Base-by-base conservation (phyloP, 495 filamentous ascomycete species). In the Chaetomium tenue region DNA sequence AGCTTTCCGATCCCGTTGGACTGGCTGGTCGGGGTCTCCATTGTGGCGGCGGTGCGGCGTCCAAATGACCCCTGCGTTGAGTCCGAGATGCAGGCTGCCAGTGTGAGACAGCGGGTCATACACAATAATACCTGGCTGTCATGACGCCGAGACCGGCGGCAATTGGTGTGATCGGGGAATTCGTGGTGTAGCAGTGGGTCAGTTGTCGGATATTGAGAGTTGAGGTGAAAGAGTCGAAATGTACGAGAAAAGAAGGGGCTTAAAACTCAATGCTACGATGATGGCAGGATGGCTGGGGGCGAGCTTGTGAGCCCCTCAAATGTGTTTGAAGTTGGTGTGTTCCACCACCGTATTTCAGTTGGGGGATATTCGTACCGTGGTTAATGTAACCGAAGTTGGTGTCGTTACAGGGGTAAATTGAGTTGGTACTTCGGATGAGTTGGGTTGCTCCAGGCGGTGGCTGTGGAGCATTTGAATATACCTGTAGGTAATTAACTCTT, bases 1-100 rank as follows among this genome's bases (percentile, higher is more conserved):
- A 83, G 76, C 73, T 84, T 84, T 40, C 71, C 77, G 50, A 83
- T 73, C 8, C 76, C 73, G 67, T 71, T 77, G 50, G 76, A 68
- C 33, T 64, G 63, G 57, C 59, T 63, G 48, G 76, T 68, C 33
- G 65, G 63, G 57, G 62, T 63, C 48, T 79, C 70, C 76, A 76
- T 77, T 37, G 44, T 53, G 37, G 26, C 47, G 22, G 40, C 33
- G 33, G 26, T 5, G 22, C 56, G 16, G 37, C 20, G n/a, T 13
- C 23, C 2, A 13, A n/a, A 12, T 40, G 33, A 42, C 42, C 4
- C n/a, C 3, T 42, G 18, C 18, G 8, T 50, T n/a, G 23, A 18
- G 23, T 52, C 25, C 3, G 22, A 23, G 20, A 22, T 44, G 55
- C 12, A 11, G n/a, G 9, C 23, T 46, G 28, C 28, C 28, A 30